Conservation (phyloP, 23 red algal genomes). For the Pyropia yezoensis region DNA sequence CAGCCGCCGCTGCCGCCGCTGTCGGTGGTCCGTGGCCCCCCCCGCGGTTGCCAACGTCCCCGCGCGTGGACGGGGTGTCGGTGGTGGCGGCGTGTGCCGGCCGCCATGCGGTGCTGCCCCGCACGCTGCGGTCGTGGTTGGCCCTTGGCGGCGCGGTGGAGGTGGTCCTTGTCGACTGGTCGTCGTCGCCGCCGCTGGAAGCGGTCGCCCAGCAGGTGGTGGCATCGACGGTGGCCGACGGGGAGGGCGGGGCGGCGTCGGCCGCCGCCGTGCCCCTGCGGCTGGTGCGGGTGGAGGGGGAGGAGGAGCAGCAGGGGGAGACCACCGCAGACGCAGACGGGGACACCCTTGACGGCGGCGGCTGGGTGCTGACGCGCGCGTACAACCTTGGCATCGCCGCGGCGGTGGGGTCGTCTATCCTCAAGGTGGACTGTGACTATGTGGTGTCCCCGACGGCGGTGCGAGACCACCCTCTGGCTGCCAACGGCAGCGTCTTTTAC, state of each 20-base stretch:
- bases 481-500: constrained; percentile 23
- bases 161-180: constrained; percentile 62
- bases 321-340: too few relatives aligned
- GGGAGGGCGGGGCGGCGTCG: not conserved
- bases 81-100: constrained; percentile 60
- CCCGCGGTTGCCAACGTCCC: too few relatives aligned
- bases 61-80: constrained; percentile 18
- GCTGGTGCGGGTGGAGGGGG: constrained; percentile 35
- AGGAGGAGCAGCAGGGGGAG: not conserved
- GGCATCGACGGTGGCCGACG: not conserved
- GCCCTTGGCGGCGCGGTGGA: constrained; percentile 11
- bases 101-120: constrained; percentile 30
- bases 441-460: constrained; percentile 15
- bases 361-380: constrained; percentile 54
- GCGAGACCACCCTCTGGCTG: constrained; percentile 9
- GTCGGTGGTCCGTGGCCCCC: too few relatives aligned
- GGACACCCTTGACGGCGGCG: too few relatives aligned
- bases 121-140: constrained; percentile 22
- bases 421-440: constrained; percentile 65
- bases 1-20: too few relatives aligned
- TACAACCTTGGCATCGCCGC: constrained; percentile 54
- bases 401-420: constrained; percentile 6
- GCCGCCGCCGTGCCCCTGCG: constrained; percentile 3
- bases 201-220: not conserved
- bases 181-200: constrained; percentile 19